Evolutionary conservation across 208 protist genomes (phyloP), one percentile per base, ranked within the genome.

Genomic region (Leishmania amazonensis): DNA sequence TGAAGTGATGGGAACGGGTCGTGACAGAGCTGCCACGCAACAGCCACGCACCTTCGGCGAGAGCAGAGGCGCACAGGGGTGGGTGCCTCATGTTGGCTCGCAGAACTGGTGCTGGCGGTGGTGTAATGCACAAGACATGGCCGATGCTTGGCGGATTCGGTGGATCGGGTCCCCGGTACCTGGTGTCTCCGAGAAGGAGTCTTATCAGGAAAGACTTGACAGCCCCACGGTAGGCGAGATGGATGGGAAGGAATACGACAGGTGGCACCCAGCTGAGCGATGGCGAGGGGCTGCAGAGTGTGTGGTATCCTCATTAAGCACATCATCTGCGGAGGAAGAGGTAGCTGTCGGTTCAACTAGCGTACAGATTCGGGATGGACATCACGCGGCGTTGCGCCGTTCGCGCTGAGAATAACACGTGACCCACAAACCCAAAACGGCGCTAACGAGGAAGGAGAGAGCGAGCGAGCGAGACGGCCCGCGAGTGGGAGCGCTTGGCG

Each of bases 11-110:
- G 60, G 15, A 9, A 28, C 60, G 60, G 6, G 60, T 65, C 9
- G 21, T 8, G 60, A 8, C 6, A 38, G 28, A 38, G n/a, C 7
- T 2, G 28, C 8, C 4, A 38, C 76, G 51, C 58, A 74, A n/a
- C 65, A 62, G 62, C 76, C 65, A 74, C 76, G 71, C 47, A 2
- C 49, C 64, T 40, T 80, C 64, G 6, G 64, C 47, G 17, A 80
- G 58, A 5, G 65, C 65, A 11, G 62, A 74, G 40, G 76, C 35
- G 13, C 49, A 9, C 47, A 80, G 49, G 15, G 65, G 76, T 3
- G 70, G 76, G 0, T n/a, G 76, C 3, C 49, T 74, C 40, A 80
- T 21, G 62, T 11, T 24, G 21, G 75, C 49, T 8, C n/a, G 28
- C 3, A 80, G 49, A 28, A 51, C 47, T 40, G 49, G 65, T 35